These are phyloP conservation scores for Wickerhamomyces sydowiorum DNA, from an alignment of 805 yeast genomes.

Conservation along the genomic window DNA sequence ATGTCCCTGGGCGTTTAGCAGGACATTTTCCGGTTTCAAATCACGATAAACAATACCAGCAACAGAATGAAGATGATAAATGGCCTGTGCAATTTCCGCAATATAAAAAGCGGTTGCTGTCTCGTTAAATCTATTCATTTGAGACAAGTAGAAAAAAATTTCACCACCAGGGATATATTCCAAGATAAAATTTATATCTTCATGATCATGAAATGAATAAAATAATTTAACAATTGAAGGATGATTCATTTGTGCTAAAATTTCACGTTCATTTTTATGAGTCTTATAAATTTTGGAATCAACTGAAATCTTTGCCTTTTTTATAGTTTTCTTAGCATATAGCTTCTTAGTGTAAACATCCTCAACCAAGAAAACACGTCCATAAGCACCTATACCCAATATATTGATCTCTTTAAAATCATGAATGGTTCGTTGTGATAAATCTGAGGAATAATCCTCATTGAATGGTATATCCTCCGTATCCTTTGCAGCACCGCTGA, in stretches of 20 bases:
- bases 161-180: conserved; percentile 93
- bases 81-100: conserved; percentile 76
- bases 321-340: conserved; percentile 82
- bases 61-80: conserved; percentile 66
- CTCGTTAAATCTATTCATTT: conserved; percentile 43
- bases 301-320: conserved; percentile 73
- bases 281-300: conserved; percentile 49
- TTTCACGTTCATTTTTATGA: conserved; percentile 73
- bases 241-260: conserved; percentile 64
- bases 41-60: conserved; percentile 81
- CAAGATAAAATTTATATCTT: conserved; percentile 66
- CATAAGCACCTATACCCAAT: conserved; percentile 83
- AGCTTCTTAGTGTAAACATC: conserved; percentile 54
- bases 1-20: conserved; percentile 73
- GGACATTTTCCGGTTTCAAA: conserved; percentile 84
- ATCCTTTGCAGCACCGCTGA: conserved; percentile 7
- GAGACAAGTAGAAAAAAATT: conserved; percentile 42
- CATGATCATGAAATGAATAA: conserved; percentile 77
- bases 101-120: conserved; percentile 68
- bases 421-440: conserved; percentile 14
- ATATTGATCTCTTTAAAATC: conserved; percentile 73
- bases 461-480: conserved; percentile 8
- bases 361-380: conserved; percentile 75
- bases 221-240: conserved; percentile 78
- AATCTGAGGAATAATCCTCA: conserved; percentile 10